Percentiles rank a stretch among this genome's conserved stretches.
Evolutionary conservation across 208 protist species (phyloP).

Genomic region (Kentomonas sorsogonicus): DNA sequence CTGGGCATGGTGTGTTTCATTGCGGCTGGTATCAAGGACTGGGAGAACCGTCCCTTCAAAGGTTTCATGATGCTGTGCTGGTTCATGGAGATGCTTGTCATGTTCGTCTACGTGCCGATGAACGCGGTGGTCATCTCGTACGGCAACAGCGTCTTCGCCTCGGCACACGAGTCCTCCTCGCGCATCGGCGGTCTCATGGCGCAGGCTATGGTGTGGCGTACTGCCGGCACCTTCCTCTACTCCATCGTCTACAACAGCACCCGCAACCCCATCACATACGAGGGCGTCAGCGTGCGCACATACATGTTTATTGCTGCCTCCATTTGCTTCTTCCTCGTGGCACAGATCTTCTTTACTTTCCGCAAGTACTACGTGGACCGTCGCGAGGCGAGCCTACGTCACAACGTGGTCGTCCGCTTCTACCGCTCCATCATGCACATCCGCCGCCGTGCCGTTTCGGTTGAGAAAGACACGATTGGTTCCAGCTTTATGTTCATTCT

Average conservation of each 20-base stretch:
- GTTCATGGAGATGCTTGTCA: constrained; percentile 20
- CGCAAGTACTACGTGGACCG: constrained; percentile 22
- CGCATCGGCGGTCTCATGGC: constrained; percentile 30
- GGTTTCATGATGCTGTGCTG: constrained; percentile 16
- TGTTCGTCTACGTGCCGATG: constrained; percentile 39
- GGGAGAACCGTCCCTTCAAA: constrained; percentile 6
- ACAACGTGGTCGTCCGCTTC: constrained; percentile 9
- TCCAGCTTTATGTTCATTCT: constrained; percentile 31
- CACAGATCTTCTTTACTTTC: constrained; percentile 21
- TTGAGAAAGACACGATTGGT: constrained; percentile 1
- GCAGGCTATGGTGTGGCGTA: constrained; percentile 37
- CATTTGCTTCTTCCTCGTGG: constrained; percentile 19
- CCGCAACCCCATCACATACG: no score
- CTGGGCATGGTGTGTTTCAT: constrained; percentile 23
- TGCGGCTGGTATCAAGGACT: constrained; percentile 8
- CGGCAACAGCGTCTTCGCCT: constrained; percentile 17
- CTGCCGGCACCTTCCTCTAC: constrained; percentile 16
- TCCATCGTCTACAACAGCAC: constrained; percentile 14
- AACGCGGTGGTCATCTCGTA: constrained; percentile 26
- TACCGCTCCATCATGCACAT: constrained; percentile 7
- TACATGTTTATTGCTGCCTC: no score
- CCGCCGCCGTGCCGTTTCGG: constrained; percentile 3
- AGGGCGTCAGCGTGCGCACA: neutral
- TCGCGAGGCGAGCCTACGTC: constrained; percentile 6
- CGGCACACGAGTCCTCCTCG: constrained; percentile 17